Evolutionary conservation across 2,329 filamentous ascomycete genomes (phyloP), one percentile per base, ranked within the genome.

Genomic region (Penicillium occitanis): DNA sequence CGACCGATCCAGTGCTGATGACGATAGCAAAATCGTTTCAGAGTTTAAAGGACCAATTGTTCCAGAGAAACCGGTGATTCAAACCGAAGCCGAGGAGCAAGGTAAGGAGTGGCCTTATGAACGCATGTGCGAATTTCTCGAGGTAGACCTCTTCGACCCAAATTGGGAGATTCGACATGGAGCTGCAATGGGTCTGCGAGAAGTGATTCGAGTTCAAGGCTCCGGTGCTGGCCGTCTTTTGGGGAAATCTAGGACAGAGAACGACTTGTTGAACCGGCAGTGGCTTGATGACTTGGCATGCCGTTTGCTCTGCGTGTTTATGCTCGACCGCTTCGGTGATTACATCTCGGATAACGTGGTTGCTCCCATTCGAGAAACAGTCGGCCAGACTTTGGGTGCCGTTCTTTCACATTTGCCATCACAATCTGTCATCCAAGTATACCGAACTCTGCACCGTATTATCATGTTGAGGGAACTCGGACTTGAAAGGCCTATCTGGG

Each of bases 271-370:
- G 53, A 99, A 98, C 72, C 87, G 90, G 68, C 86, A 84, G 74
- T 99, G 93, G 93, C 86, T 99, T 22, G 91, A 98, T 74, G 94
- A 99, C 74, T 84, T 99, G 61, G 92, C 93, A n/a, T 97, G 93
- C 73, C 91, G 95, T 30, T 86, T 99, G 59, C 94, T 93, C 77
- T 97, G 92, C 75, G 93, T 99, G 62, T 90, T 99, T 73, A 97
- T 99, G 89, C 88, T 99, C 17, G 95, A 99, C 79, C 89, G 93
- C 63, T 99, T 99, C 75, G 96, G 93, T 65, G 95, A 99, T 75
- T 99, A 97, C 80, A 95, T 96, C 67, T 97, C 93, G 5, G 95
- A 99, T 77, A 99, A 92, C 63, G 96, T 96, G 0, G 93, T 99
- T 48, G 95, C 95, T 0, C 95, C 95, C 0, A 97, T 99, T 69